A percentile compares a stretch with the other conserved stretches of the same genome.
Evolutionary conservation across 78 protist genomes (phyloP).

Genomic region (Dictyostelium brefeldianum): DNA sequence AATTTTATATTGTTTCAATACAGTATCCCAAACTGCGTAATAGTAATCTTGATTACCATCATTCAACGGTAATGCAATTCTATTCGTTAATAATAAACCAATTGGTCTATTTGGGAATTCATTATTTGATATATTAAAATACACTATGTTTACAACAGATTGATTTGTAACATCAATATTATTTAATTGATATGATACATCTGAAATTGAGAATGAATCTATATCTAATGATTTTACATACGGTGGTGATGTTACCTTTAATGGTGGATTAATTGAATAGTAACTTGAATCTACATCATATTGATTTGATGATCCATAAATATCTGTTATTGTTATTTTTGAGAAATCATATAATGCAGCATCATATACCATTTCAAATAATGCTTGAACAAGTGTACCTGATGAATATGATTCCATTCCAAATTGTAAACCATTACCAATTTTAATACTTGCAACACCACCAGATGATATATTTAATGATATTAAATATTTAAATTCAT

Average conservation of each 20-base stretch:
- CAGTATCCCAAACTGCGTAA: not conserved
- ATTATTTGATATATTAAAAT: not conserved
- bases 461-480: too few species aligned
- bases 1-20: not conserved
- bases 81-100: not conserved
- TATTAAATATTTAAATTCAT: too few species aligned
- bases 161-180: not conserved
- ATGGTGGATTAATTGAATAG: not conserved
- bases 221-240: not conserved
- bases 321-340: too few species aligned
- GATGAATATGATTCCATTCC: too few species aligned
- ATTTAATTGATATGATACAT: not conserved
- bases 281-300: too few species aligned
- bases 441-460: too few species aligned
- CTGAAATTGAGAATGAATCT: not conserved
- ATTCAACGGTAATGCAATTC: not conserved
- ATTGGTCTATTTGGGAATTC: not conserved
- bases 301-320: too few species aligned
- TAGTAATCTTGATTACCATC: not conserved
- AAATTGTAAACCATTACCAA: too few species aligned
- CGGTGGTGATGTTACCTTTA: not conserved
- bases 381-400: too few species aligned
- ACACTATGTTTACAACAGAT: not conserved
- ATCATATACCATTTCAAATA: too few species aligned
- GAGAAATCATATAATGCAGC: too few species aligned